Evolutionary conservation across 2,329 filamentous ascomycete species (phyloP).

Genomic region (Periconia sp.): DNA sequence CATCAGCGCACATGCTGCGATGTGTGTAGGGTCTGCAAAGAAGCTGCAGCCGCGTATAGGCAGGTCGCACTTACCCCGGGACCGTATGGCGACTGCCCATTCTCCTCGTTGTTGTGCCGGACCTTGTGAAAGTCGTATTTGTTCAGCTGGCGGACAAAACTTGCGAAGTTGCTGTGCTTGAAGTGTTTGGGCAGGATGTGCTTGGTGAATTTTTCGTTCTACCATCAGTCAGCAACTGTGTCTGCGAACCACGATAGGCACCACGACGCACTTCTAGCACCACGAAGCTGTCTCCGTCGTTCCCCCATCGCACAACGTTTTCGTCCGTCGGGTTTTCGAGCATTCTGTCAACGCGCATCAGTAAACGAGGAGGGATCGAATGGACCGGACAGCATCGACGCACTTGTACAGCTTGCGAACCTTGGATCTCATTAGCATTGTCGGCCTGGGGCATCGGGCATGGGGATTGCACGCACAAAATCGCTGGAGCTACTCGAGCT

Average conservation of each 20-base stretch:
- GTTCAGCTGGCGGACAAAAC: slow-evolving; percentile 93
- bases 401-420: slow-evolving; percentile 99
- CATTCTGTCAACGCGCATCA: slow-evolving; percentile 70
- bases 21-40: too few relatives aligned
- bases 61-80: slow-evolving; percentile 65
- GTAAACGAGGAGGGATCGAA: slow-evolving; percentile 24
- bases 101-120: slow-evolving; percentile 86
- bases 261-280: slow-evolving; percentile 79
- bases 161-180: slow-evolving; percentile 98
- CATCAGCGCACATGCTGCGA: too few relatives aligned
- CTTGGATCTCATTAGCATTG: slow-evolving; percentile 58
- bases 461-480: slow-evolving; percentile 71
- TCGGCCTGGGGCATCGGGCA: neutral
- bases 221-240: slow-evolving; percentile 25
- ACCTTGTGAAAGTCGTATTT: slow-evolving; percentile 99
- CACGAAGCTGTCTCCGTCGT: slow-evolving; percentile 93
- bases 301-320: slow-evolving; percentile 93
- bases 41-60: slow-evolving; percentile 2
- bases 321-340: slow-evolving; percentile 93
- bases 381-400: slow-evolving; percentile 1
- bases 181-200: slow-evolving; percentile 97
- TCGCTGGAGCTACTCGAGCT: slow-evolving; percentile 86
- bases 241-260: neutral
- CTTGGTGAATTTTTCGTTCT: slow-evolving; percentile 99
- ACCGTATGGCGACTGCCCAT: slow-evolving; percentile 80